phyloP scores from a whole-genome alignment of 2,329 filamentous ascomycete species.

The Monilinia fructigena region DNA sequence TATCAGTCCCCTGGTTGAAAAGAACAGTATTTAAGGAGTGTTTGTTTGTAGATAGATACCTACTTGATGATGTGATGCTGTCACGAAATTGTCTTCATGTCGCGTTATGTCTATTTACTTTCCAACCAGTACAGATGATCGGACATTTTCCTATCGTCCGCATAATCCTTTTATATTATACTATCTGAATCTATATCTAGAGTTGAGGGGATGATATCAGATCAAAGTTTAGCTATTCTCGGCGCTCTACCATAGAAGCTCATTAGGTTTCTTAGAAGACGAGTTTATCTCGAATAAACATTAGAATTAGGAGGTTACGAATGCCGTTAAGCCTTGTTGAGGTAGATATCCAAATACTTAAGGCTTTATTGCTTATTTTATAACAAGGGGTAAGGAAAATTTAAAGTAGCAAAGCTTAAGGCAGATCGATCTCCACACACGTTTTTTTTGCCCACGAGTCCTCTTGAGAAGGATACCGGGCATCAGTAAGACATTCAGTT shows the following conservation, averaged over 20 bases:
- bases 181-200: background rate
- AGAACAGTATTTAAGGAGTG: background rate
- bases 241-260: background rate
- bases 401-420: constrained; percentile 18
- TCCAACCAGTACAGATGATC: background rate
- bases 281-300: constrained; percentile 2
- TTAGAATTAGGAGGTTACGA: constrained; percentile 3
- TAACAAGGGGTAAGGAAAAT: constrained; percentile 3
- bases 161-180: background rate
- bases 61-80: background rate
- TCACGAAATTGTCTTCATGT: background rate
- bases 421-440: constrained; percentile 23
- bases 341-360: background rate
- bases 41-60: background rate
- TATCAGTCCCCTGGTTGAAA: background rate
- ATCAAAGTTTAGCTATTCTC: constrained; percentile 10
- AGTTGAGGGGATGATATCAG: constrained; percentile 4
- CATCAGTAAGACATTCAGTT: constrained; percentile 9
- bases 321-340: background rate
- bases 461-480: background rate
- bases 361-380: constrained; percentile 9
- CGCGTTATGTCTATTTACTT: background rate
- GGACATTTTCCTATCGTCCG: background rate
- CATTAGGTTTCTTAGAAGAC: background rate
- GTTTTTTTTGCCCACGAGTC: constrained; percentile 10